Evolutionary conservation across 164 flowering plant species (phyloP).

Genomic region (Tetracentron sinense): DNA sequence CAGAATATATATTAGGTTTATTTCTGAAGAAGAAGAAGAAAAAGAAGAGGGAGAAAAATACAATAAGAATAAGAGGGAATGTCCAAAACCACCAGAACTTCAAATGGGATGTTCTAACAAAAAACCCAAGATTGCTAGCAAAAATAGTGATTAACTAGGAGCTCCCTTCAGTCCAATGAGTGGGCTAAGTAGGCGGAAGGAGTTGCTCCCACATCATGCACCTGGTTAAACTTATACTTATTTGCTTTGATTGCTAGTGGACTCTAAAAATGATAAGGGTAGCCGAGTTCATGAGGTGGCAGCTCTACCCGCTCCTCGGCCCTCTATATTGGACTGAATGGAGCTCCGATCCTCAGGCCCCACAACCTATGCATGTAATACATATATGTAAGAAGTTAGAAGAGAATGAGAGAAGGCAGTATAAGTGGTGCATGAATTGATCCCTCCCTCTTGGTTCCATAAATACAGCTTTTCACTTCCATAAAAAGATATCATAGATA

Average conservation of each 20-base stretch:
- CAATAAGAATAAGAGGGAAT: no score
- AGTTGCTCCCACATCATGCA: slow-evolving; percentile 69
- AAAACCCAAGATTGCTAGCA: no score
- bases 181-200: slow-evolving; percentile 40
- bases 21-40: no score
- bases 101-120: no score
- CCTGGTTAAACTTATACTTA: slow-evolving; percentile 28
- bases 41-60: no score
- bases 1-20: no score
- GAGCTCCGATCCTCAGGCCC: slow-evolving; percentile 39
- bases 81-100: no score
- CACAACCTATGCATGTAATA: not conserved
- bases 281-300: slow-evolving; percentile 51
- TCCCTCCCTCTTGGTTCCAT: not conserved
- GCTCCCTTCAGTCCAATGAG: slow-evolving; percentile 80
- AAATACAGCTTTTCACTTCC: not conserved
- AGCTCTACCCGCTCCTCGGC: slow-evolving; percentile 42
- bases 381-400: not conserved
- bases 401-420: not conserved
- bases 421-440: not conserved
- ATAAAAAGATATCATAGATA: no score
- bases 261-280: slow-evolving; percentile 19
- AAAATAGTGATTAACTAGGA: slow-evolving; percentile 23
- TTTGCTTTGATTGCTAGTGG: not conserved
- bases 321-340: slow-evolving; percentile 50